Conservation (phyloP, 2,329 filamentous ascomycete genomes). For the Colletotrichum siamense region DNA sequence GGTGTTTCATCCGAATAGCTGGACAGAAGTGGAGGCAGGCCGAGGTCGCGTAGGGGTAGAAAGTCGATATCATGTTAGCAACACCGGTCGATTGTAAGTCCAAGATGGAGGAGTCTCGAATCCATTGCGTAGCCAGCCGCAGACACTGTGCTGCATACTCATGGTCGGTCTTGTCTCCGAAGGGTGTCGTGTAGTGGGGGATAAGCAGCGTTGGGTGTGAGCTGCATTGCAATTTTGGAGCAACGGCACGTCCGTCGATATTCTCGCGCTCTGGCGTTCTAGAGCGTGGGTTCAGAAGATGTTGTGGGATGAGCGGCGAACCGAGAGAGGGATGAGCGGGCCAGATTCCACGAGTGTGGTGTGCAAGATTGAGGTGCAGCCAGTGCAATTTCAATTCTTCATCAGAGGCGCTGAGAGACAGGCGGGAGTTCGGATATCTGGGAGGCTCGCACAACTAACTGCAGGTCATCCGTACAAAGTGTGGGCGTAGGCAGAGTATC, state of each 20-base stretch:
- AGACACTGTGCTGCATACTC: not conserved
- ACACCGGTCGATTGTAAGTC: not conserved
- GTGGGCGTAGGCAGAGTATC: not conserved
- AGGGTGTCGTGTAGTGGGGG: not conserved
- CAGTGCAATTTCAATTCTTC: conserved; percentile 13
- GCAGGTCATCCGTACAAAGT: not conserved
- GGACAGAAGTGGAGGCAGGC: not conserved
- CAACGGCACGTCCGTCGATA: not conserved
- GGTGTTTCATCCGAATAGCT: conserved; percentile 21
- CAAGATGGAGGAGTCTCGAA: not conserved
- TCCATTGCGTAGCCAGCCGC: not conserved
- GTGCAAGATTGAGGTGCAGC: conserved; percentile 8
- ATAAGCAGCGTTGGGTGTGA: not conserved
- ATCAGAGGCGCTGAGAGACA: not conserved
- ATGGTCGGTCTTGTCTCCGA: not conserved
- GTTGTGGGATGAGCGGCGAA: not conserved
- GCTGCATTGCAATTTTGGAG: not conserved
- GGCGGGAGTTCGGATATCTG: not conserved
- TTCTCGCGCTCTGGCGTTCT: not conserved
- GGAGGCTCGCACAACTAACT: not conserved
- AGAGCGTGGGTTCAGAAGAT: not conserved
- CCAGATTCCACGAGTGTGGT: not conserved
- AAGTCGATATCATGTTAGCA: not conserved
- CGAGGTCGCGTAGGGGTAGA: not conserved
- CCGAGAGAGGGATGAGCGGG: conserved; percentile 6